Evolutionary conservation across 768 basidiomycete species (phyloP).

Genomic region (Termitomyces sp.): DNA sequence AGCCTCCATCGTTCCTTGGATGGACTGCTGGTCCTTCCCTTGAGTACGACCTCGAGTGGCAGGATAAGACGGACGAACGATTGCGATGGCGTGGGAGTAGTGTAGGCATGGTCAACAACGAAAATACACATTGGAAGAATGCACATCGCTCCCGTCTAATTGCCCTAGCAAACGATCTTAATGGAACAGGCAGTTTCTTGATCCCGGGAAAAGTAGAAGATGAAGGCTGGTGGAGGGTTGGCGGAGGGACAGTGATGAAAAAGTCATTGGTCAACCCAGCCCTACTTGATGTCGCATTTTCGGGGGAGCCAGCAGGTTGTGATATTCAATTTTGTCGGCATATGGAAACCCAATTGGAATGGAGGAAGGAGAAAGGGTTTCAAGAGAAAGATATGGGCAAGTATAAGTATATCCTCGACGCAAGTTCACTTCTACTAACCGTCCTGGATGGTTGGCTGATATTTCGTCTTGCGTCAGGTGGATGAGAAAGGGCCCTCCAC

Average conservation of each 20-base stretch:
- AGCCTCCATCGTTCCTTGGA: conserved; percentile 32
- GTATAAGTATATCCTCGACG: conserved; percentile 57
- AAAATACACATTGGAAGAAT: conserved; percentile 34
- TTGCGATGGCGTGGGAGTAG: conserved; percentile 67
- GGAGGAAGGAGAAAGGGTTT: conserved; percentile 29
- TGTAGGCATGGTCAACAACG: conserved; percentile 47
- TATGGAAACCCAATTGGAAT: conserved; percentile 42
- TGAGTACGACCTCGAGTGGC: conserved; percentile 54
- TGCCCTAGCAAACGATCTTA: conserved; percentile 27
- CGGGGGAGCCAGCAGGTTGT: conserved; percentile 37
- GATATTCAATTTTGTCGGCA: conserved; percentile 34
- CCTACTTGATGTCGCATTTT: conserved; percentile 52
- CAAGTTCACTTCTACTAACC: conserved; percentile 18
- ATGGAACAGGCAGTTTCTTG: conserved; percentile 29
- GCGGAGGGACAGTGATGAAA: conserved; percentile 24
- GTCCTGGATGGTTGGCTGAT: background rate
- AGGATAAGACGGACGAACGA: conserved; percentile 49
- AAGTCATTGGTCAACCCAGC: conserved; percentile 37
- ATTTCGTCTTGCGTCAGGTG: conserved; percentile 23
- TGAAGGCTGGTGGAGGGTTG: conserved; percentile 21
- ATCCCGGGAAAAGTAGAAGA: conserved; percentile 16
- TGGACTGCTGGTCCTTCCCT: conserved; percentile 29
- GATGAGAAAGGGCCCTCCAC: conserved; percentile 62
- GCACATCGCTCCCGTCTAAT: conserved; percentile 43
- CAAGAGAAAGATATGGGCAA: conserved; percentile 34